Evolutionary conservation across 177 flowering plant species (phyloP).

Genomic region (Telopea speciosissima): DNA sequence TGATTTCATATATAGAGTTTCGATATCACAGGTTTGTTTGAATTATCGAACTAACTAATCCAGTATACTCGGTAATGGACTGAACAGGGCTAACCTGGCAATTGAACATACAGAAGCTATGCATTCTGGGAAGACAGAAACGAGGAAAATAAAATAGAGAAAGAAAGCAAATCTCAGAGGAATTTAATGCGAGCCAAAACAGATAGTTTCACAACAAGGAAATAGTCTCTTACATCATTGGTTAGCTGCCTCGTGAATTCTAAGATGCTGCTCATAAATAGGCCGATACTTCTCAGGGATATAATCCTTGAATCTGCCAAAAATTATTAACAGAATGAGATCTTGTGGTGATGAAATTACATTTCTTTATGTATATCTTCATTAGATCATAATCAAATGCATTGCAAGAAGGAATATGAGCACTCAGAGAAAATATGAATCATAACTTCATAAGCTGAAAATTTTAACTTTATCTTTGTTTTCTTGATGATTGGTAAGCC

Average conservation of each 20-base stretch:
- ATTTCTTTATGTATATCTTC: neutral
- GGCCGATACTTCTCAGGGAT: slow-evolving; percentile 67
- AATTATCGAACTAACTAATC: neutral
- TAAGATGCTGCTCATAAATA: slow-evolving; percentile 59
- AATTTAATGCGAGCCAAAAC: neutral
- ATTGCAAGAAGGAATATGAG: no score
- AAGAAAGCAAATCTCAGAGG: neutral
- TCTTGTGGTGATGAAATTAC: neutral
- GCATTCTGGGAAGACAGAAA: neutral
- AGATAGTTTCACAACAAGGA: neutral
- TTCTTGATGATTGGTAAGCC: neutral
- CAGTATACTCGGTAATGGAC: neutral
- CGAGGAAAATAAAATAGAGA: neutral
- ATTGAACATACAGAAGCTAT: neutral
- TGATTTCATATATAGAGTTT: neutral
- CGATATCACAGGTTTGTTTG: neutral
- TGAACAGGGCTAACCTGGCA: neutral
- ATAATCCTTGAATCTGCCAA: slow-evolving; percentile 80
- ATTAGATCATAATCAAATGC: neutral
- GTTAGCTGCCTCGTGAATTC: slow-evolving; percentile 22
- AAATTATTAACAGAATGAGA: slow-evolving; percentile 9
- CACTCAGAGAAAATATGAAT: neutral
- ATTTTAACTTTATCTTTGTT: no score
- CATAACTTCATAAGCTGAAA: neutral
- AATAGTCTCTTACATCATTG: slow-evolving; percentile 17